These are phyloP conservation scores for Pelargonium nanum DNA, from an alignment of 345 rosid genomes.

Conservation along the genomic window DNA sequence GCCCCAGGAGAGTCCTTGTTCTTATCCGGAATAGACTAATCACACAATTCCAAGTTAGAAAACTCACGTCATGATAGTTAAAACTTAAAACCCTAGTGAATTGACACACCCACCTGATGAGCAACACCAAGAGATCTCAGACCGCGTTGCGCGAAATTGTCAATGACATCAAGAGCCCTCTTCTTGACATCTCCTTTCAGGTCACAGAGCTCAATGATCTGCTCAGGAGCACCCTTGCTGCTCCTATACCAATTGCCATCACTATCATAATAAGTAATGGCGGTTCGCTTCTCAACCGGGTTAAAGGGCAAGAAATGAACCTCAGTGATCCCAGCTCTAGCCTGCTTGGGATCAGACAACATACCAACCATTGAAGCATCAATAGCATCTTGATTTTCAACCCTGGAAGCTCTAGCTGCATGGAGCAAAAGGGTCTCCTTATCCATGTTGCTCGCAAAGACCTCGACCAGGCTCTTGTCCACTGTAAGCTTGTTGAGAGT, in stretches of 20 bases:
- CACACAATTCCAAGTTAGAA: not conserved
- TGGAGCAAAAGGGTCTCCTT: conserved; percentile 40
- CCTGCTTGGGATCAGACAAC: conserved; percentile 75
- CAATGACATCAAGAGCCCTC: conserved; percentile 55
- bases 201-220: conserved; percentile 73
- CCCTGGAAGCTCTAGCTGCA: conserved; percentile 87
- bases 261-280: conserved; percentile 66
- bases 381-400: conserved; percentile 93
- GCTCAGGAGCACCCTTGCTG: conserved; percentile 97
- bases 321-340: conserved; percentile 81
- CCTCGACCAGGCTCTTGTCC: conserved; percentile 75
- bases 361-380: conserved; percentile 87
- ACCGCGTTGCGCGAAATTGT: conserved; percentile 64
- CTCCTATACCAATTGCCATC: conserved; percentile 66
- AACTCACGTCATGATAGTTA: not conserved
- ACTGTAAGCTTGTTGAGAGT: conserved; percentile 95
- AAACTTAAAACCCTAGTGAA: too few species aligned
- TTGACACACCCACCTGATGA: conserved; percentile 38
- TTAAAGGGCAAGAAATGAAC: conserved; percentile 91
- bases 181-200: conserved; percentile 42
- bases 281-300: conserved; percentile 89
- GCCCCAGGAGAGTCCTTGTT: conserved; percentile 60
- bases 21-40: conserved; percentile 54
- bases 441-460: conserved; percentile 36
- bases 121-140: conserved; percentile 76